These are phyloP conservation scores for Dictyophora rubrovolvata DNA, from an alignment of 768 basidiomycete species.

Conservation along the genomic window DNA sequence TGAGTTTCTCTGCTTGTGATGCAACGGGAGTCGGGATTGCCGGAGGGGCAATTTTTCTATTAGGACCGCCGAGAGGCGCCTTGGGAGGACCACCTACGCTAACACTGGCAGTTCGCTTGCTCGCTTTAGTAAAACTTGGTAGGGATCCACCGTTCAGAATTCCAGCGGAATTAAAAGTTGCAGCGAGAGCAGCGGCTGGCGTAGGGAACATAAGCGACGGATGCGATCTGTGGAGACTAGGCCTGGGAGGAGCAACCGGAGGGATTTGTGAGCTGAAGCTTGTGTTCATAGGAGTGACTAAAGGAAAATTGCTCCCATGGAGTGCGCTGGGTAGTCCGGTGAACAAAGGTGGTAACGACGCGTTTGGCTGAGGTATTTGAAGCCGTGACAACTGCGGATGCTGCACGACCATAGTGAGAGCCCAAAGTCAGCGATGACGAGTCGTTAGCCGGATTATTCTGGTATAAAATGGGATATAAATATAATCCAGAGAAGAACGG, in stretches of 20 bases:
- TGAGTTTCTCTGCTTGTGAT: constrained; percentile 21
- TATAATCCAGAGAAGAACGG: background rate
- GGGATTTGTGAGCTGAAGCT: constrained; percentile 5
- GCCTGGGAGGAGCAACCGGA: background rate
- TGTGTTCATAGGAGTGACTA: constrained; percentile 1
- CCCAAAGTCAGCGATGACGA: background rate
- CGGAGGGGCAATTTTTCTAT: constrained; percentile 60
- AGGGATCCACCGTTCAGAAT: constrained; percentile 40
- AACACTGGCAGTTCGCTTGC: constrained; percentile 51
- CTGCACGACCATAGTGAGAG: background rate
- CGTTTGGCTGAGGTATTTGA: constrained; percentile 4
- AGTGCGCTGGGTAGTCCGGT: constrained; percentile 7
- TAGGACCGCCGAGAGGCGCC: constrained; percentile 70
- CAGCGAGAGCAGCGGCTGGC: constrained; percentile 27
- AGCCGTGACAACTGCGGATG: constrained; percentile 7
- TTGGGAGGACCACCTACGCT: constrained; percentile 86
- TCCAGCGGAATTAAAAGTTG: constrained; percentile 43
- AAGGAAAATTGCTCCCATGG: constrained; percentile 2
- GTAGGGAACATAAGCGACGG: constrained; percentile 6
- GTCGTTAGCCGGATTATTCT: background rate
- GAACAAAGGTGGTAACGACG: constrained; percentile 4
- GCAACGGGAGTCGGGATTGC: constrained; percentile 15
- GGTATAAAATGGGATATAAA: background rate
- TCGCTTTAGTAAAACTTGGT: constrained; percentile 29
- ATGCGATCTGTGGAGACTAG: constrained; percentile 5